Base-by-base conservation (phyloP, 2,329 filamentous ascomycete genomes). In the Tympanopsis confertula region DNA sequence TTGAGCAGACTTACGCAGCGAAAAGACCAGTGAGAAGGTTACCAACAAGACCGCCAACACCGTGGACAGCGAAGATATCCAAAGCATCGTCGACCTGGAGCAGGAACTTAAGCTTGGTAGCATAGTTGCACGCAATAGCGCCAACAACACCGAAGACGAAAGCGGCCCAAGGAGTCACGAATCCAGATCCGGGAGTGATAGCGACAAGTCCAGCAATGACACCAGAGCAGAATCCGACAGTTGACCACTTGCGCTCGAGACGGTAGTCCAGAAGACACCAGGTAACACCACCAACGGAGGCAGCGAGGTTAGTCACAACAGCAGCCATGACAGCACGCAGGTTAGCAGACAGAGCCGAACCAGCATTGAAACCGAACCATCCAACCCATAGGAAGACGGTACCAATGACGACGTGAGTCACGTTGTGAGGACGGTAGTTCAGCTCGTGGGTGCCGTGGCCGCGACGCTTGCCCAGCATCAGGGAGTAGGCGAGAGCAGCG, bases 331-430 rank as follows among this genome's bases (percentile, higher is more conserved):
- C 69, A 38, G 88, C 84, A 42, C 88, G 84, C 48, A 94, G 65
- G 63, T 91, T 94, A 45, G 86, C 83, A 41, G 74, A 71, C 32
- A 93, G 69, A 2, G 86, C 88, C 3, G 82, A 74, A 44, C 88
- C 88, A 38, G 85, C 87, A 59, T 94, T 95, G 74, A 95, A 95
- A 36, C 88, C 88, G 55, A 94, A 91, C 88, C 87, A 95, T 41
- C 88, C 87, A 35, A 94, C 84, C 88, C 88, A 95, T 36, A 94
- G 71, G 70, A 82, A 72, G 19, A 80, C 71, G 3, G 82, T 85
- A 17, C 82, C 82, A 35, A 86, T 66, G 35, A 85, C 76, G 45
- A 86, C 77, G 47, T 83, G 68, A 41, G 80, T 83, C 33, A 83
- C 78, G 51, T 83, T 86, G 58, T 86, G 82, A 5, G 81, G 79